These are phyloP conservation scores for Polygonum maritimum DNA, from an alignment of 148 eudicot species.

Conservation along the genomic window DNA sequence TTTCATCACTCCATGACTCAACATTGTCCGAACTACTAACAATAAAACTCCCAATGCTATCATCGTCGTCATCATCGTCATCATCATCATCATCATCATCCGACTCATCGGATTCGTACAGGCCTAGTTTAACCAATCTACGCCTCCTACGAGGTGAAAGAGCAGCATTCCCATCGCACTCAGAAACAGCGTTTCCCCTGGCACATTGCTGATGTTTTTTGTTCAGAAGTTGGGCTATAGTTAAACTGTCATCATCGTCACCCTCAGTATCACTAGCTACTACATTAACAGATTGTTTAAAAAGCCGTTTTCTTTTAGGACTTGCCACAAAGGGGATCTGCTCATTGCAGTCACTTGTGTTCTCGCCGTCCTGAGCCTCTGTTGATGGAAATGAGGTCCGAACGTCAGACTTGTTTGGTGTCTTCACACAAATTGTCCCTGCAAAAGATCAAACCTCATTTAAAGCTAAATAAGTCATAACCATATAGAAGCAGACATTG, in stretches of 20 bases:
- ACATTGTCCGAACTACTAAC: no score
- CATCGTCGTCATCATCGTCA: slow-evolving; percentile 12
- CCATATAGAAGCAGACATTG: no score
- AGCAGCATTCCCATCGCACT: slow-evolving; percentile 8
- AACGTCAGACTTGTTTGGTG: no score
- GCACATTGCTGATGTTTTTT: slow-evolving; percentile 8
- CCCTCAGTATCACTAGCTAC: slow-evolving; percentile 44
- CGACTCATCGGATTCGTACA: background rate
- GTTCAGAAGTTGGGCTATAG: slow-evolving; percentile 34
- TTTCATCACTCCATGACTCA: slow-evolving; percentile 22
- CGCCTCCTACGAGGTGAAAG: slow-evolving; percentile 20
- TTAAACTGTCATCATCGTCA: slow-evolving; percentile 52
- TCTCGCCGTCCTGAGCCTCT: background rate
- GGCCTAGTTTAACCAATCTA: slow-evolving; percentile 32
- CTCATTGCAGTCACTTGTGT: background rate
- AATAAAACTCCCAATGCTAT: no score
- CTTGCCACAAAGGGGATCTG: slow-evolving; percentile 13
- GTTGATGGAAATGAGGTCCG: background rate
- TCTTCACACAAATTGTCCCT: no score
- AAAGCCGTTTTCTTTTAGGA: slow-evolving; percentile 40
- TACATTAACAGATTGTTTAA: slow-evolving; percentile 15
- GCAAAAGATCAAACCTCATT: no score
- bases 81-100: background rate
- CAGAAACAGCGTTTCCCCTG: background rate
- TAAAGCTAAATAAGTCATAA: no score